phyloP scores from a whole-genome alignment of 306 rosid genomes.

The Pterocarpus santalinus region DNA sequence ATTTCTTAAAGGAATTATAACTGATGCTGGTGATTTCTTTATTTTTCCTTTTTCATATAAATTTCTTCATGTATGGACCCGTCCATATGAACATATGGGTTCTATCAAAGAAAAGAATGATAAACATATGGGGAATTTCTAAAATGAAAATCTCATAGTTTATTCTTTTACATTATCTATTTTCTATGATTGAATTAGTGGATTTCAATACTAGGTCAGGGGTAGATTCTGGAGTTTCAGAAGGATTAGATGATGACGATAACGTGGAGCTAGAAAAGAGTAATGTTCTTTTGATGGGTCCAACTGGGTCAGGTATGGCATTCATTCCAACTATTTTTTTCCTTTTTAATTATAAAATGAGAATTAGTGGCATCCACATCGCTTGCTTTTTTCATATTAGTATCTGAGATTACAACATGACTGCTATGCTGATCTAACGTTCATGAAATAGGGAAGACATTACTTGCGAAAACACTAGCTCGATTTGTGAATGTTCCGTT shows the following conservation, averaged over 20 bases:
- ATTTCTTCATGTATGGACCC: not conserved
- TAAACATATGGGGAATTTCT: constrained; percentile 23
- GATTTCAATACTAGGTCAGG: constrained; percentile 63
- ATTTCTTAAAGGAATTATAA: not conserved
- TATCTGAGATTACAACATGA: constrained; percentile 10
- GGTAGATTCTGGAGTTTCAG: constrained; percentile 62
- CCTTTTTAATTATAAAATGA: constrained; percentile 28
- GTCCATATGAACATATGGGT: not conserved
- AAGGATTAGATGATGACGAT: constrained; percentile 69
- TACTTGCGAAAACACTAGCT: constrained; percentile 96
- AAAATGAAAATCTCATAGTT: constrained; percentile 23
- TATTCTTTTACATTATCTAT: constrained; percentile 36
- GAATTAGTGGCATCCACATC: constrained; percentile 24
- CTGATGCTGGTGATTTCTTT: constrained; percentile 11
- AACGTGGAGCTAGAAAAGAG: constrained; percentile 95
- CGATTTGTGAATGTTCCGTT: constrained; percentile 97
- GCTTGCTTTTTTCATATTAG: constrained; percentile 16
- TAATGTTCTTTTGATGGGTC: constrained; percentile 98
- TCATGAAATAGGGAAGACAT: constrained; percentile 82
- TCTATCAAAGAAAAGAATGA: not conserved
- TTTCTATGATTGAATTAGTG: constrained; percentile 50
- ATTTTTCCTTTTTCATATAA: not conserved
- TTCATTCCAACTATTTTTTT: not conserved
- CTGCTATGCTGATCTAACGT: constrained; percentile 51
- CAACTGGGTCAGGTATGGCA: constrained; percentile 91